phyloP scores from a whole-genome alignment of 768 basidiomycete genomes.

The Boletales sp. region DNA sequence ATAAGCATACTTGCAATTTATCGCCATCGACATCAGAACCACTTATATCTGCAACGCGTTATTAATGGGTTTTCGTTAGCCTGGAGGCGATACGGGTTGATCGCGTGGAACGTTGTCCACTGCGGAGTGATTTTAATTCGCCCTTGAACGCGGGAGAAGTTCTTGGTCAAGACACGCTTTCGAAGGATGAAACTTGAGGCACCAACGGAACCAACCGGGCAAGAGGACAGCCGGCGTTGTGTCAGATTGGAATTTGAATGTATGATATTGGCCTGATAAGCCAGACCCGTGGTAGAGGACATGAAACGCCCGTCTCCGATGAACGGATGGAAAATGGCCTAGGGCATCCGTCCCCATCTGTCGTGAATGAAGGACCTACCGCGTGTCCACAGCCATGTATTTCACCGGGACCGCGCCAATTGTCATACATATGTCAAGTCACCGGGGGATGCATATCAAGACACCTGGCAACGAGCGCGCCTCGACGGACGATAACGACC shows the following conservation, averaged over 20 bases:
- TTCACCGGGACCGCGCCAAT: not conserved
- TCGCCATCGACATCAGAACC: constrained; percentile 1
- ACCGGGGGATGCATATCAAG: not conserved
- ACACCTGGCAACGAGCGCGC: not conserved
- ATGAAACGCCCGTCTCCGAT: constrained; percentile 10
- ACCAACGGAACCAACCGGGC: constrained; percentile 1
- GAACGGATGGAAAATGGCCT: not conserved
- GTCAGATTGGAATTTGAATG: constrained; percentile 1
- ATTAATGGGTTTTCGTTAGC: not conserved
- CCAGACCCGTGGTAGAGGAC: constrained; percentile 1
- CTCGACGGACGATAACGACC: too few species aligned
- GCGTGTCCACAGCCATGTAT: not conserved
- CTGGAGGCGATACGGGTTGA: constrained; percentile 5
- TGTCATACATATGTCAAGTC: not conserved
- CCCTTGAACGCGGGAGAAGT: not conserved
- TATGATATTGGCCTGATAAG: constrained; percentile 5
- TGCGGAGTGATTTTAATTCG: constrained; percentile 8
- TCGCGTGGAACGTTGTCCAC: constrained; percentile 12
- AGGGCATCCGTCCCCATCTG: not conserved
- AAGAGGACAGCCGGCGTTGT: not conserved
- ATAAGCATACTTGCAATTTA: constrained; percentile 5
- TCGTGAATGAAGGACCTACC: not conserved
- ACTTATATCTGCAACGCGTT: constrained; percentile 1
- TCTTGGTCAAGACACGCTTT: not conserved
- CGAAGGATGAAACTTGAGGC: not conserved